Percentiles rank a stretch among this genome's conserved stretches.
Evolutionary conservation across 176 grass and related monocot genomes (phyloP).

Genomic region (Eleusine coracana): DNA sequence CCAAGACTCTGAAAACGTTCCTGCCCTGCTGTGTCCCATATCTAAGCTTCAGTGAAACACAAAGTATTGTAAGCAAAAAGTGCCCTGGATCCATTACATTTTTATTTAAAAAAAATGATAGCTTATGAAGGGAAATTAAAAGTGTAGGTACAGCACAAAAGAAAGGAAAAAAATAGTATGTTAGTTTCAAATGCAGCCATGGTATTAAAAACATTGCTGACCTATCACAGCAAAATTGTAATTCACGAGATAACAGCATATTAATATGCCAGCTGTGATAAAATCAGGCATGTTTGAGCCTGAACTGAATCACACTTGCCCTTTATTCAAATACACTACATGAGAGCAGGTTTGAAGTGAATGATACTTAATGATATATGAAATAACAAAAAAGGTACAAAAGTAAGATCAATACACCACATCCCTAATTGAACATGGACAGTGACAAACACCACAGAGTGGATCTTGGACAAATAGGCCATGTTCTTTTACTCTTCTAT

Average conservation of each 20-base stretch:
- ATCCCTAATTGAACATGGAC: too few relatives aligned
- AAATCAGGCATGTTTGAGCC: neutral
- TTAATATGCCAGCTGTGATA: neutral
- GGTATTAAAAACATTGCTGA: neutral
- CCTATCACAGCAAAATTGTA: neutral
- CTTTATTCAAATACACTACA: too few relatives aligned
- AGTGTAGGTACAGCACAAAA: neutral
- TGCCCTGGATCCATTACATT: neutral
- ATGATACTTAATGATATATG: too few relatives aligned
- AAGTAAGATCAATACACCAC: too few relatives aligned
- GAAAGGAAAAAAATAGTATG: neutral
- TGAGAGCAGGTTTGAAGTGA: too few relatives aligned
- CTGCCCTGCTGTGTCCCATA: slow-evolving; percentile 96
- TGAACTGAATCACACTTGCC: too few relatives aligned
- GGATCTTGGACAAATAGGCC: too few relatives aligned
- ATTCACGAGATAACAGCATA: neutral
- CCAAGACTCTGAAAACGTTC: slow-evolving; percentile 97
- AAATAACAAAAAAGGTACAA: too few relatives aligned
- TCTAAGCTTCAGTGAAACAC: slow-evolving; percentile 50
- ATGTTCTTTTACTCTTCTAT: too few relatives aligned
- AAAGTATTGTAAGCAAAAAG: neutral
- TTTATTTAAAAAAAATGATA: neutral
- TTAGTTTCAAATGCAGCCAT: neutral
- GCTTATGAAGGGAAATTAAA: neutral
- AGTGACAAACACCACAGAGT: too few relatives aligned